Evolutionary conservation across 345 rosid genomes (phyloP).

Genomic region (Eucalyptus tenuipes): DNA sequence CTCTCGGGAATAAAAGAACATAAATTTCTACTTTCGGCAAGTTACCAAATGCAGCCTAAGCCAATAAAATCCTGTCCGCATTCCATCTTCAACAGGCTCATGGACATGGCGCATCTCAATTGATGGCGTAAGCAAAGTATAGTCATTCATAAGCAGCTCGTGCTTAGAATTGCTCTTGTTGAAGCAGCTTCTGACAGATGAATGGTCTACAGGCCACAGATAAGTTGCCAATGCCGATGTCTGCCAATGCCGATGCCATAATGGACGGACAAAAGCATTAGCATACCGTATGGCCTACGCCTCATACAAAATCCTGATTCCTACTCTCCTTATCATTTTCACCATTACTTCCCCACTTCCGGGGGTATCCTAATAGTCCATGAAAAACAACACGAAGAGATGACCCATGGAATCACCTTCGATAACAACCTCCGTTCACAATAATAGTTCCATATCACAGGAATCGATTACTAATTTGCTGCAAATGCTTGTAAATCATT

Average conservation of each 20-base stretch:
- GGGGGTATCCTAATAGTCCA: neutral
- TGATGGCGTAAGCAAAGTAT: neutral
- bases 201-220: neutral
- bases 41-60: no score
- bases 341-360: no score
- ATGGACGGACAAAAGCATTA: neutral
- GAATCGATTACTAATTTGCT: neutral
- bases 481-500: neutral
- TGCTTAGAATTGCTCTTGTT: neutral
- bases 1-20: fast-evolving
- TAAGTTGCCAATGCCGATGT: neutral
- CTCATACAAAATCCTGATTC: neutral
- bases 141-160: neutral
- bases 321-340: neutral
- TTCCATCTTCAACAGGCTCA: neutral
- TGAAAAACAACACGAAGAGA: neutral
- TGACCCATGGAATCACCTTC: neutral
- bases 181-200: neutral
- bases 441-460: neutral
- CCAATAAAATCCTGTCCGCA: neutral
- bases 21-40: no score
- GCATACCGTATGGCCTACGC: neutral
- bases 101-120: neutral
- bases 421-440: neutral
- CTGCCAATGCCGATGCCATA: neutral